Base-by-base conservation (phyloP, 1,284 basidiomycete genomes). In the Kwoniella shivajii region DNA sequence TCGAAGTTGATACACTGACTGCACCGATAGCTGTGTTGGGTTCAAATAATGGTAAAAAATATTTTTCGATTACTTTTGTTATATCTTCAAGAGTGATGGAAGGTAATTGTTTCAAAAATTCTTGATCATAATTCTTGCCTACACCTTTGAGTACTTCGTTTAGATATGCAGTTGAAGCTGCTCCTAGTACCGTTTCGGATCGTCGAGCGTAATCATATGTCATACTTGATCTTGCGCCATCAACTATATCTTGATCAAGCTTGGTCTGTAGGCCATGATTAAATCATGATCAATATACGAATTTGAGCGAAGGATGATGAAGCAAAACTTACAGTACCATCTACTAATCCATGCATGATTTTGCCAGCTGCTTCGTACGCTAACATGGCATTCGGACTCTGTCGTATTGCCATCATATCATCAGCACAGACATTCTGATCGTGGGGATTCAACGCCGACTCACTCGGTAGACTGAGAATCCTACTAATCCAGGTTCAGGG, bases 171-270 rank as follows among this genome's bases (percentile, higher is more conserved):
- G 83, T 82, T 38, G 44, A 65, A 72, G 94, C 95, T 34, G 94
- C 93, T 61, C 86, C 83, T 18, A 85, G 84, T 30, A 90, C 86
- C 1, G 92, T 96, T 26, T 92, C 88, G 29, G 95, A 89, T 44
- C 83, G 82, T 67, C 86, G 85, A 0, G 94, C 86, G 6, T 92
- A 88, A 20, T 83, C 82, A 72, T 87, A 98, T 9, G 95, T 92
- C 66, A 97, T 86, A 51, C 86, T 90, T 57, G 89, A 91, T 80
- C 96, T 94, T 4, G 94, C 92, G 1, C 90, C 89, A 68, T 98
- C 94, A 18, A 99, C 79, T 9, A 87, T 86, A 4, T 90, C 88
- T 56, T 86, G 83, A 52, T 93, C 90, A 11, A 99, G 80, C 45
- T 84, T 82, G 66, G 92, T 85, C 92, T 96, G 64, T 20, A 48